Evolutionary conservation across 768 basidiomycete species (phyloP).

Genomic region (Pleurotus cornucopiae): DNA sequence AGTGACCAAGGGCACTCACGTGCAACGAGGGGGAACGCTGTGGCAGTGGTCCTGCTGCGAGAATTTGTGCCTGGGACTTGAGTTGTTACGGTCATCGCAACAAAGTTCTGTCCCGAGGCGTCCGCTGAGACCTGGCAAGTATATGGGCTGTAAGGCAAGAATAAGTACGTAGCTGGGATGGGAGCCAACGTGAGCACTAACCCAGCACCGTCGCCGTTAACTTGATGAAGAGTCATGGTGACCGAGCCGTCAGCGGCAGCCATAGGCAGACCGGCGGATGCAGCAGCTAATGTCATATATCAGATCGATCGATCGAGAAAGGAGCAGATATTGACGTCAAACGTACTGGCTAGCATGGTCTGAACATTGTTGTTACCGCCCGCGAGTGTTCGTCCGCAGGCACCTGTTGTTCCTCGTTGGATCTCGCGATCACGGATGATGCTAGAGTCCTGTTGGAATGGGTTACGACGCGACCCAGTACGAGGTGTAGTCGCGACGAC

Average conservation of each 20-base stretch:
- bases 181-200: neutral
- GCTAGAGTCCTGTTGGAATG: neutral
- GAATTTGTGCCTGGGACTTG: conserved; percentile 5
- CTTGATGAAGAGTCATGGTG: neutral
- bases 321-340: neutral
- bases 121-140: neutral
- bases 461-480: neutral
- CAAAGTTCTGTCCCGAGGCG: neutral
- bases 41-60: neutral
- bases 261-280: neutral
- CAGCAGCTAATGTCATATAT: neutral
- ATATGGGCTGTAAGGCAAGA: neutral
- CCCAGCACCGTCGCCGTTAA: neutral
- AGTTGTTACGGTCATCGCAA: neutral
- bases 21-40: conserved; percentile 5
- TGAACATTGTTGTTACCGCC: neutral
- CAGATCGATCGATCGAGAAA: neutral
- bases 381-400: neutral
- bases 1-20: neutral
- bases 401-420: neutral
- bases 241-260: neutral
- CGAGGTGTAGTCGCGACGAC: neutral
- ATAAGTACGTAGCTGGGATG: neutral
- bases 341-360: neutral
- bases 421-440: neutral